phyloP scores from a whole-genome alignment of 139 green algal species.

The Asterochloris erici region DNA sequence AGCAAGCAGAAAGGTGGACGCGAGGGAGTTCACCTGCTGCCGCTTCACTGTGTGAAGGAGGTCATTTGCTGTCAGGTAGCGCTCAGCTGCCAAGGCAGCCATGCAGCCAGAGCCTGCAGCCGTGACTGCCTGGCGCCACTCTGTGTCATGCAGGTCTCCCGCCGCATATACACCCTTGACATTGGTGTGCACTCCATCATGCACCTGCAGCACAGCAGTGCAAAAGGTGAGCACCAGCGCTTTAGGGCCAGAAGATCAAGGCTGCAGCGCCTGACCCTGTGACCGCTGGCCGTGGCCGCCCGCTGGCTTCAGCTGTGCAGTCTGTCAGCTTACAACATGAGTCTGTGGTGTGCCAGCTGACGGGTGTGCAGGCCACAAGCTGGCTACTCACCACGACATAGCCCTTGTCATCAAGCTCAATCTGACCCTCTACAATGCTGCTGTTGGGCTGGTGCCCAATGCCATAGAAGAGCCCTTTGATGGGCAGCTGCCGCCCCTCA shows the following conservation, averaged over 20 bases:
- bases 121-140: slow-evolving; percentile 93
- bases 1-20: no score
- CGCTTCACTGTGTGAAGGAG: background rate
- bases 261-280: no score
- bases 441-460: slow-evolving; percentile 98
- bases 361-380: background rate
- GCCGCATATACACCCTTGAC: slow-evolving; percentile 88
- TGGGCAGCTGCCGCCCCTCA: slow-evolving; percentile 56
- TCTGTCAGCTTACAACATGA: no score
- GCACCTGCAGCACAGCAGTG: slow-evolving; percentile 23
- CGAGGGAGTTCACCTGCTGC: no score
- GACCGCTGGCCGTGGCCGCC: no score
- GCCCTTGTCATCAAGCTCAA: slow-evolving; percentile 86
- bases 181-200: slow-evolving; percentile 54
- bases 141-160: slow-evolving; percentile 91
- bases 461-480: slow-evolving; percentile 95
- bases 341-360: no score
- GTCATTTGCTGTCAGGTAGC: slow-evolving; percentile 70
- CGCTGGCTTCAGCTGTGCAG: no score
- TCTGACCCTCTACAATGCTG: slow-evolving; percentile 44
- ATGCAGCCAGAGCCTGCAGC: slow-evolving; percentile 94
- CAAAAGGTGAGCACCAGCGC: background rate
- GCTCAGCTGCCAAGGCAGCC: slow-evolving; percentile 90
- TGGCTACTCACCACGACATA: slow-evolving; percentile 78
- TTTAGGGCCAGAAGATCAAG: background rate